These are phyloP conservation scores for Mortierella sp. DNA, from an alignment of 371 early-diverging fungal genomes.

Conservation along the genomic window DNA sequence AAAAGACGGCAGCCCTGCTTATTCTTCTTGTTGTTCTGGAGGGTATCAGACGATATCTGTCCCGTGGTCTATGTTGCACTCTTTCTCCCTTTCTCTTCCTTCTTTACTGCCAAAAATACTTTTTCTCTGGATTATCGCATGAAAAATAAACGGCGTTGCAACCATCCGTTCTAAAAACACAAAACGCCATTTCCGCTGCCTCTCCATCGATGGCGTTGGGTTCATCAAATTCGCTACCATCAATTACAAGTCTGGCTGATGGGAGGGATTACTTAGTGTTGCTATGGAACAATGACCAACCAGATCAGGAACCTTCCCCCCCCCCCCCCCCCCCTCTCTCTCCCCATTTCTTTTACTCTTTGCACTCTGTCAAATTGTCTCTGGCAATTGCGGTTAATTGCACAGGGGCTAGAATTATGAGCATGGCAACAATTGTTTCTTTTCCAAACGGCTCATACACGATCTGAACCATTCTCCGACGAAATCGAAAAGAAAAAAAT, in stretches of 20 bases:
- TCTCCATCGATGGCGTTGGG: no score
- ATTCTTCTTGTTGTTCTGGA: background rate
- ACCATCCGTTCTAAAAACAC: no score
- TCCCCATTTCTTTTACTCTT: no score
- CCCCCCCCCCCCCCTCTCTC: no score
- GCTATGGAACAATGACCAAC: no score
- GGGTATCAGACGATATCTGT: background rate
- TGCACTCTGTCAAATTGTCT: no score
- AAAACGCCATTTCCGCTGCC: no score
- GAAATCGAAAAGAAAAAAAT: background rate
- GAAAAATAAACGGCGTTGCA: no score
- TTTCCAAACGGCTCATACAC: background rate
- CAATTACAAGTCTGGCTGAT: no score
- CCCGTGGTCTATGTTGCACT: background rate
- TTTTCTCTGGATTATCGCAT: background rate
- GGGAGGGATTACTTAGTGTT: no score
- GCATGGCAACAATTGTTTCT: background rate
- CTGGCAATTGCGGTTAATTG: background rate
- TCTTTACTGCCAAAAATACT: background rate
- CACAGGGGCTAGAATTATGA: background rate
- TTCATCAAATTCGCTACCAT: no score
- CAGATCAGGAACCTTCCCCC: no score
- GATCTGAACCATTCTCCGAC: background rate
- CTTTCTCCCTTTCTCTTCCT: background rate
- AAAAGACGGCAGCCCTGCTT: background rate